These are phyloP conservation scores for Helotiales sp. DNA, from an alignment of 2,329 filamentous ascomycete species.

Conservation along the genomic window DNA sequence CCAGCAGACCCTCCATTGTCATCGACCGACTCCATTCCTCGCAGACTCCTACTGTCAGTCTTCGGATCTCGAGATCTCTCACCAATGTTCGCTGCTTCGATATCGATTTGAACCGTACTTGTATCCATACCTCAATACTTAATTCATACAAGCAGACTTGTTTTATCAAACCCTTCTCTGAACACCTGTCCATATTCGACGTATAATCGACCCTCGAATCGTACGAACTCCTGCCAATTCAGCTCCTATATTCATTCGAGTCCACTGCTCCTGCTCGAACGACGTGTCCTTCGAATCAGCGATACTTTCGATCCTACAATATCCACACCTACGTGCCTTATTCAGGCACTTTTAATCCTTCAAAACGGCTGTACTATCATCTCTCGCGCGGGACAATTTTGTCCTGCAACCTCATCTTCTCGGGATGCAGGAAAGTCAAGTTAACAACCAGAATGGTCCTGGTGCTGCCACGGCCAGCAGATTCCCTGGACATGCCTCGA, in stretches of 20 bases:
- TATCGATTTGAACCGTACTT: slow-evolving; percentile 21
- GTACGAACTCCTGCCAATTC: neutral
- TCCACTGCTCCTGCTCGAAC: neutral
- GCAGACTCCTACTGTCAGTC: neutral
- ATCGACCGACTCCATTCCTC: slow-evolving; percentile 1
- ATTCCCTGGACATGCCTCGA: slow-evolving; percentile 71
- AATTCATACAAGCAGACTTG: slow-evolving; percentile 24
- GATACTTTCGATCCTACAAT: slow-evolving; percentile 22
- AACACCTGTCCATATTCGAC: slow-evolving; percentile 11
- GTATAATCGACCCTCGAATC: slow-evolving; percentile 10
- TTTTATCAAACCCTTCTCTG: slow-evolving; percentile 23
- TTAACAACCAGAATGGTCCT: slow-evolving; percentile 58
- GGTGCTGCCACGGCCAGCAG: slow-evolving; percentile 56
- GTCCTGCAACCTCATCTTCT: slow-evolving; percentile 81
- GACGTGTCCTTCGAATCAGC: slow-evolving; percentile 16
- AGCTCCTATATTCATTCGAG: slow-evolving; percentile 5
- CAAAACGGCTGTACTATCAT: slow-evolving; percentile 83
- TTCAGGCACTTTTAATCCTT: slow-evolving; percentile 51
- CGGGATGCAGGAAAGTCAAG: slow-evolving; percentile 87
- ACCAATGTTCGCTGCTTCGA: slow-evolving; percentile 20
- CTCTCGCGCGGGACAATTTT: slow-evolving; percentile 77
- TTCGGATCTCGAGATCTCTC: slow-evolving; percentile 12
- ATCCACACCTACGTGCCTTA: slow-evolving; percentile 36
- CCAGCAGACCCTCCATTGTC: neutral
- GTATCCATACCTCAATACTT: slow-evolving; percentile 21